Evolutionary conservation across 2,329 filamentous ascomycete genomes (phyloP).

Genomic region (Hyphodiscus sp.): DNA sequence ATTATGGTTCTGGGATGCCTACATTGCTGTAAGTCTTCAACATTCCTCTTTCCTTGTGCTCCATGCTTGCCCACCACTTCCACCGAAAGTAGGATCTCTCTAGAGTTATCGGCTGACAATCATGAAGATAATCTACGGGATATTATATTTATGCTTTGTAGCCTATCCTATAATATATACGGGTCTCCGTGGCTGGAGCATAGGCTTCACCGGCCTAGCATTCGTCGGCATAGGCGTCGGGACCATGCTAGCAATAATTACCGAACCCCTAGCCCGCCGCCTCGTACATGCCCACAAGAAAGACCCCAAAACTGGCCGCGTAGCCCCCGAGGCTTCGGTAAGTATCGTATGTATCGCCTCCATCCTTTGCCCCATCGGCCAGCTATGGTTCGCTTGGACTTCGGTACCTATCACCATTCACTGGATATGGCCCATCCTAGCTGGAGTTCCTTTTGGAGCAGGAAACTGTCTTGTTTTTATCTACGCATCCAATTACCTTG

Average conservation of each 20-base stretch:
- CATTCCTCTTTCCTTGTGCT: not conserved
- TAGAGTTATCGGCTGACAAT: not conserved
- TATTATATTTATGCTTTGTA: slow-evolving; percentile 85
- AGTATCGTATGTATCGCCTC: slow-evolving; percentile 73
- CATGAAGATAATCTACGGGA: slow-evolving; percentile 63
- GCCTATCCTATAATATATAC: slow-evolving; percentile 83
- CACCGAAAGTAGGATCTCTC: not conserved
- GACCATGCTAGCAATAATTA: slow-evolving; percentile 52
- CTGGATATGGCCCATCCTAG: slow-evolving; percentile 73
- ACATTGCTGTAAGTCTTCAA: slow-evolving; percentile 44
- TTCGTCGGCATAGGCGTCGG: slow-evolving; percentile 69
- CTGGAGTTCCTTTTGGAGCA: slow-evolving; percentile 71
- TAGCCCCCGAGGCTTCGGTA: slow-evolving; percentile 74
- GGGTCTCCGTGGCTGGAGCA: slow-evolving; percentile 66
- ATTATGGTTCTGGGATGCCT: slow-evolving; percentile 61
- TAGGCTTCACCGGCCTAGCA: slow-evolving; percentile 66
- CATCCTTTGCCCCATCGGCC: slow-evolving; percentile 66
- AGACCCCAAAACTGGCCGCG: slow-evolving; percentile 68
- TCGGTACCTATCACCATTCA: slow-evolving; percentile 70
- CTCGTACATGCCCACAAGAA: slow-evolving; percentile 71
- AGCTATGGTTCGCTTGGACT: slow-evolving; percentile 86
- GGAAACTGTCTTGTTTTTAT: slow-evolving; percentile 78
- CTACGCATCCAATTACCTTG: slow-evolving; percentile 74
- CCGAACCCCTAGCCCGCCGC: slow-evolving; percentile 65
- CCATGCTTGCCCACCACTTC: not conserved